These are phyloP conservation scores for Agarophyton chilense DNA, from an alignment of 23 red algal genomes.

Conservation along the genomic window DNA sequence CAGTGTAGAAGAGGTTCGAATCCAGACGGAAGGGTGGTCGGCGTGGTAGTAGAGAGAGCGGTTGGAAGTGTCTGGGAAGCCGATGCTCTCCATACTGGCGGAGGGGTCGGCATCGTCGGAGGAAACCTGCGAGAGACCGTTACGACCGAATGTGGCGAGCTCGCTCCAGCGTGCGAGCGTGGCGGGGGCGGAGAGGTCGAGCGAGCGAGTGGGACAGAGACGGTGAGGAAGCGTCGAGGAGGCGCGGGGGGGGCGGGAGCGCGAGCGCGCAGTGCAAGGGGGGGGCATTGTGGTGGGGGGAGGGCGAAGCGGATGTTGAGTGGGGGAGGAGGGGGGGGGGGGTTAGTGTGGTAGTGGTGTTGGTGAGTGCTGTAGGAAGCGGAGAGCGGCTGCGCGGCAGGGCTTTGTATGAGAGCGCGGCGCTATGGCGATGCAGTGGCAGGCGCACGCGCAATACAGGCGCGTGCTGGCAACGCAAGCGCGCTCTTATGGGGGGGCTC, in stretches of 20 bases:
- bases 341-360: not conserved
- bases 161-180: constrained; percentile 33
- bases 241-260: not conserved
- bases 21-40: not conserved
- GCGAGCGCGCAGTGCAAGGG: not conserved
- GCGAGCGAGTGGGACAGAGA: constrained; percentile 1
- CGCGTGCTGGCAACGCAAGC: not conserved
- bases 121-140: constrained; percentile 15
- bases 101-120: constrained; percentile 17
- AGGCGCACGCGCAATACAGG: not conserved
- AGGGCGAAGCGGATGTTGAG: no score
- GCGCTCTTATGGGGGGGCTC: not conserved
- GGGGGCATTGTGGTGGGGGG: not conserved
- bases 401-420: not conserved
- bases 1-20: not conserved
- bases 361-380: not conserved
- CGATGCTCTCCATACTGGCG: constrained; percentile 31
- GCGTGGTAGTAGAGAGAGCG: not conserved
- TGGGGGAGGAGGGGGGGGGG: not conserved
- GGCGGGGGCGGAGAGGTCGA: constrained; percentile 22
- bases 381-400: not conserved
- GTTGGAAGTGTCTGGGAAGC: not conserved
- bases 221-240: not conserved
- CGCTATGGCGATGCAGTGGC: not conserved
- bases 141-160: not conserved